phyloP scores from a whole-genome alignment of 208 protist genomes.

The Acanthamoeba sp. region DNA sequence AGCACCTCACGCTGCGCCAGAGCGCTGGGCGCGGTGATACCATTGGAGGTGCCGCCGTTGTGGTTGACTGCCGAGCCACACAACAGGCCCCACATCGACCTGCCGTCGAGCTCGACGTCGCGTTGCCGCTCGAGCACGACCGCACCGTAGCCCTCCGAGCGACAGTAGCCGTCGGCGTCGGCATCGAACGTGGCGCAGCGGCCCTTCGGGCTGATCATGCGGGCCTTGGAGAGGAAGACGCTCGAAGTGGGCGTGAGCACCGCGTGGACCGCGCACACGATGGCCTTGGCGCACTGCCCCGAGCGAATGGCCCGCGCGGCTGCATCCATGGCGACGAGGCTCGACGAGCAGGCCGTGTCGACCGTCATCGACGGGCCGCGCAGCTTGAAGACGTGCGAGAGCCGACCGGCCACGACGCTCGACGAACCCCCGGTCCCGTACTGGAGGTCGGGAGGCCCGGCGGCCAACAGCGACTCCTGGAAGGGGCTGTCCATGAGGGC shows the following conservation, averaged over 20 bases:
- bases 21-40: conserved; percentile 85
- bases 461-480: conserved; percentile 12
- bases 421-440: conserved; percentile 2
- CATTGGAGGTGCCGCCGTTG: conserved; percentile 84
- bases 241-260: conserved; percentile 70
- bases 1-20: conserved; percentile 82
- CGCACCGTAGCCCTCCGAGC: conserved; percentile 87
- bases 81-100: conserved; percentile 78
- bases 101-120: neutral
- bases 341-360: conserved; percentile 91
- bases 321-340: conserved; percentile 83
- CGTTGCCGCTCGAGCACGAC: conserved; percentile 81
- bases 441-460: neutral
- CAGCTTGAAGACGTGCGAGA: conserved; percentile 88
- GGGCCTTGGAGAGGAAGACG: conserved; percentile 70
- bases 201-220: conserved; percentile 83
- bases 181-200: conserved; percentile 88
- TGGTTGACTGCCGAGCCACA: conserved; percentile 85
- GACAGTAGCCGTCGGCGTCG: conserved; percentile 90
- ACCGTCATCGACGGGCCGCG: conserved; percentile 87
- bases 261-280: conserved; percentile 84
- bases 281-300: conserved; percentile 79
- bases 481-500: conserved; percentile 71
- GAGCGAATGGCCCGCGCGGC: conserved; percentile 75
- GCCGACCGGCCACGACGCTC: conserved; percentile 80